Percentiles rank a stretch among this genome's conserved stretches.
phyloP scores from a whole-genome alignment of 148 eudicot species.

The Camellia lanceoleosa region DNA sequence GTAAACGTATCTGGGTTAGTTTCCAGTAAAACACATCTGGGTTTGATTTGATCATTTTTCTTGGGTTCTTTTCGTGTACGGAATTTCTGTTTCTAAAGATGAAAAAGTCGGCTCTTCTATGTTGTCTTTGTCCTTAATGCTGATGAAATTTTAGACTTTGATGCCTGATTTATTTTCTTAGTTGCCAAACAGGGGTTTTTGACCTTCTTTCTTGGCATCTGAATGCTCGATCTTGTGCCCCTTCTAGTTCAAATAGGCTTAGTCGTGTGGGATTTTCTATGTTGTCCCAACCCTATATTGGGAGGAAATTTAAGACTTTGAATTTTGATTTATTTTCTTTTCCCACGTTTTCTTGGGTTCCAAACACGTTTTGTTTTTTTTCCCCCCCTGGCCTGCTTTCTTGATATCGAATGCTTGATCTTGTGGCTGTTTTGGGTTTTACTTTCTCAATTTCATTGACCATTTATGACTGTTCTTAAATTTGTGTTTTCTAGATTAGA shows the following conservation, averaged over 20 bases:
- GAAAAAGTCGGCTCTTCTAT: not conserved
- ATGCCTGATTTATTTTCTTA: no score
- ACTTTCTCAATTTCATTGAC: not conserved
- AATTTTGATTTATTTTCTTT: not conserved
- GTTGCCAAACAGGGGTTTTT: no score
- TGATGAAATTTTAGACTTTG: no score
- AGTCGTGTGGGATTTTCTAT: not conserved
- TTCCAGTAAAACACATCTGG: not conserved
- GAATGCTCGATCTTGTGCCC: no score
- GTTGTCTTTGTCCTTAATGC: no score
- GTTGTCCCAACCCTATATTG: not conserved
- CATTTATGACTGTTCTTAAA: not conserved
- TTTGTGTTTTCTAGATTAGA: constrained; percentile 35
- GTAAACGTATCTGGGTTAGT: not conserved
- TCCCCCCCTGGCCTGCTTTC: not conserved
- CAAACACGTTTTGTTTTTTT: not conserved
- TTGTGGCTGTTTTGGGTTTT: not conserved
- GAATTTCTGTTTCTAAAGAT: not conserved
- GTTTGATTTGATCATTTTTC: not conserved
- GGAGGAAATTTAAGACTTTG: not conserved
- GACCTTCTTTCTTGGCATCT: not conserved
- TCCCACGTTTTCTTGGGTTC: not conserved
- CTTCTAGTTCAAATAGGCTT: not conserved
- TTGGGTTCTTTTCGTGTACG: not conserved
- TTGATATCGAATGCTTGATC: not conserved